A percentile compares a stretch with the other conserved stretches of the same genome.
These are phyloP conservation scores for Ophiostoma sp. DNA, from an alignment of 2,329 filamentous ascomycete genomes.

Conservation along the genomic window DNA sequence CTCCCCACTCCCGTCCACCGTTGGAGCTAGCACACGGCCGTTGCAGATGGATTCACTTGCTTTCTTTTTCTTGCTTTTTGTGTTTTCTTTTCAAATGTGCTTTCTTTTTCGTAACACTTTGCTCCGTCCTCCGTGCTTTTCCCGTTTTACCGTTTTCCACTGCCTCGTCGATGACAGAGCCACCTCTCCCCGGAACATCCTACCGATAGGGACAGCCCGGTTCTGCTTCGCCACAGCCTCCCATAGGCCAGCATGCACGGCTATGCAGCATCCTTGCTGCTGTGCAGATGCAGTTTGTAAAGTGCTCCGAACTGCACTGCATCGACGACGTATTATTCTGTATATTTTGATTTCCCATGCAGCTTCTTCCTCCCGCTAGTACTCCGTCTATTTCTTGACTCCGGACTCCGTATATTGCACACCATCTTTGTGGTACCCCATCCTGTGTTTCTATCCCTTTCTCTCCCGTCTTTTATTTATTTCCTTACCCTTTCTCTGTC, in stretches of 20 bases:
- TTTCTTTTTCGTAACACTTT: neutral
- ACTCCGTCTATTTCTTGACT: neutral
- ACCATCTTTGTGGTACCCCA: neutral
- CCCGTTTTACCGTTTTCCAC: neutral
- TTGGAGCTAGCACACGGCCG: conserved; percentile 13
- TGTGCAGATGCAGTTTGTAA: neutral
- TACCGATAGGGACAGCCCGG: neutral
- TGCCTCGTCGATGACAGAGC: neutral
- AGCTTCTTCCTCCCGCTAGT: neutral
- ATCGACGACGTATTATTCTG: neutral
- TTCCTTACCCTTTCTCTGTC: neutral
- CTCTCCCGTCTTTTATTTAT: neutral
- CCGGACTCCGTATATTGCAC: conserved; percentile 11
- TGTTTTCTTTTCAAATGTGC: neutral
- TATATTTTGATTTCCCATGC: neutral
- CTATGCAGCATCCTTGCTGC: neutral
- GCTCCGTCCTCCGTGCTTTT: neutral
- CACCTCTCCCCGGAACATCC: neutral
- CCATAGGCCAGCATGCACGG: neutral
- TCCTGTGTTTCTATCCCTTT: neutral
- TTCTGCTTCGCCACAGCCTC: neutral
- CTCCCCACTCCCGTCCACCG: neutral
- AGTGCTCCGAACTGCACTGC: neutral
- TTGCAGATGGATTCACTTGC: neutral
- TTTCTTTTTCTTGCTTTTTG: neutral